Percentiles rank a stretch among this genome's conserved stretches.
These are phyloP conservation scores for Cryptococcus sp. DNA, from an alignment of 1,284 basidiomycete species.

Conservation along the genomic window DNA sequence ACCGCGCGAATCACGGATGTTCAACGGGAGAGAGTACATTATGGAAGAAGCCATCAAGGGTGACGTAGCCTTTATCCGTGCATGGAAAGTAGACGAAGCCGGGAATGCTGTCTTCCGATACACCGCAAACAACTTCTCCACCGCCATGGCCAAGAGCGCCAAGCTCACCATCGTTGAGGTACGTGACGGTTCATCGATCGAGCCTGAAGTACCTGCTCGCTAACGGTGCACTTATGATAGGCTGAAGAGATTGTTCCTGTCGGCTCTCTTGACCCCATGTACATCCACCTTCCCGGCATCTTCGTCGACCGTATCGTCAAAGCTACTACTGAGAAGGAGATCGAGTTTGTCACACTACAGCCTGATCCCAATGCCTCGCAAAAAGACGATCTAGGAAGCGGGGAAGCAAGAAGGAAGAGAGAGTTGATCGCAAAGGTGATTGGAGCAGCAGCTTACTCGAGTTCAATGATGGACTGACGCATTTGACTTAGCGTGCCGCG, in stretches of 20 bases:
- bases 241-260: slow-evolving; percentile 86
- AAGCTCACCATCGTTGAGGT: slow-evolving; percentile 86
- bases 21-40: slow-evolving; percentile 76
- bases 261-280: slow-evolving; percentile 75
- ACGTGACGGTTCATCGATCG: neutral
- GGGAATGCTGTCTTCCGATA: slow-evolving; percentile 81
- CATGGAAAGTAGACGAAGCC: slow-evolving; percentile 88
- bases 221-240: slow-evolving; percentile 46
- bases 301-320: slow-evolving; percentile 81
- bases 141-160: slow-evolving; percentile 82
- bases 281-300: slow-evolving; percentile 79
- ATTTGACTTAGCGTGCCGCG: slow-evolving; percentile 59
- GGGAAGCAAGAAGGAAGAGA: slow-evolving; percentile 56
- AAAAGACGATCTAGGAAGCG: slow-evolving; percentile 55
- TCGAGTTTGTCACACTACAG: slow-evolving; percentile 73
- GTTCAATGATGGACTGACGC: neutral
- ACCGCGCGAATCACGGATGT: slow-evolving; percentile 72
- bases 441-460: neutral
- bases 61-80: slow-evolving; percentile 82
- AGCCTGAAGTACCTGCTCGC: neutral
- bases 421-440: slow-evolving; percentile 66
- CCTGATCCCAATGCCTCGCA: slow-evolving; percentile 52
- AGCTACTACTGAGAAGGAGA: slow-evolving; percentile 69
- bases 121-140: slow-evolving; percentile 80
- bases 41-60: slow-evolving; percentile 81